Percentiles rank a stretch among this genome's conserved stretches.
These are phyloP conservation scores for Lupinus albus DNA, from an alignment of 306 rosid genomes.

Conservation along the genomic window DNA sequence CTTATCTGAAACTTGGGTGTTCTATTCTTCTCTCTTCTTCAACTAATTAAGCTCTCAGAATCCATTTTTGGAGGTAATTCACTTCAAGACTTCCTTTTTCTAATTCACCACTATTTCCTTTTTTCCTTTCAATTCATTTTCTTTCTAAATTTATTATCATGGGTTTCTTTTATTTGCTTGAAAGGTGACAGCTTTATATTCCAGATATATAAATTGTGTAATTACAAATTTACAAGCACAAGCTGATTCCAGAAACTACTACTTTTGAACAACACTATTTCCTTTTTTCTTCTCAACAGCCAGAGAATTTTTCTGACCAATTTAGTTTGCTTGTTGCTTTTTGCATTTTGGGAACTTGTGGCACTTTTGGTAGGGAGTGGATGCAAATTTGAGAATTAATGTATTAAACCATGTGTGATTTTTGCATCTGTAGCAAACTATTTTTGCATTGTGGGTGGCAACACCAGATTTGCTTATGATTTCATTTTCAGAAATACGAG, in stretches of 20 bases:
- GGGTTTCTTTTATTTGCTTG: constrained; percentile 33
- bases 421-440: neutral
- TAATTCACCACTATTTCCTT: neutral
- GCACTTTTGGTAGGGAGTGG: too few relatives aligned
- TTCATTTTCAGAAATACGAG: too few relatives aligned
- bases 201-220: constrained; percentile 7
- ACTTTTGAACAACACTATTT: neutral
- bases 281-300: constrained; percentile 19
- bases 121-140: neutral
- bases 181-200: constrained; percentile 37
- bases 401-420: neutral
- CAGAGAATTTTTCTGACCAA: constrained; percentile 10
- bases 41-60: neutral
- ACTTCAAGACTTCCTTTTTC: neutral
- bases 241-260: too few relatives aligned
- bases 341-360: neutral
- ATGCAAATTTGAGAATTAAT: neutral
- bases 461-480: too few relatives aligned
- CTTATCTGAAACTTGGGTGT: constrained; percentile 22
- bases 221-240: too few relatives aligned
- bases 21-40: constrained; percentile 3
- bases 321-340: too few relatives aligned
- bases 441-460: neutral
- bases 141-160: neutral
- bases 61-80: constrained; percentile 14